phyloP scores from a whole-genome alignment of 2,329 filamentous ascomycete genomes.

The Penicillium frequentans region DNA sequence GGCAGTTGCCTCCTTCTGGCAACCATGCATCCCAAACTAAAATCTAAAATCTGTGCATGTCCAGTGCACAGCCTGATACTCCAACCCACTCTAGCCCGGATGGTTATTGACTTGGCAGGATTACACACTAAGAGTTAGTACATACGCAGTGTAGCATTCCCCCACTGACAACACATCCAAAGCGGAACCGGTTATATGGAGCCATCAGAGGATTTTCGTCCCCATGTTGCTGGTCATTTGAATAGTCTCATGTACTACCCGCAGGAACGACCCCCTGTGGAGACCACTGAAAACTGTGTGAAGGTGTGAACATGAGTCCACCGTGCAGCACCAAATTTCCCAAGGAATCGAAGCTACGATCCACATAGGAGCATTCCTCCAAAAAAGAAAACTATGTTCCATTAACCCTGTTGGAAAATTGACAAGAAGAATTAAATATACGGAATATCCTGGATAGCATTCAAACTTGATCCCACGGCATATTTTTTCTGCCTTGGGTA shows the following conservation, averaged over 20 bases:
- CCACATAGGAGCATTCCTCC: not conserved
- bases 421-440: not conserved
- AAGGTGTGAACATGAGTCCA: not conserved
- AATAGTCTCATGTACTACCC: not conserved
- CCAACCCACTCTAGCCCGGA: not conserved
- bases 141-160: not conserved
- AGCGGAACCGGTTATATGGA: not conserved
- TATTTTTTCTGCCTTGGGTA: not conserved
- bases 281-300: not conserved
- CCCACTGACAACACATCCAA: constrained; percentile 5
- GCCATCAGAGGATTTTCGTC: not conserved
- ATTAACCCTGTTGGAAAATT: too few relatives aligned
- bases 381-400: too few relatives aligned
- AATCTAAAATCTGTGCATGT: not conserved
- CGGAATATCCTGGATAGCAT: not conserved
- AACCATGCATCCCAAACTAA: not conserved
- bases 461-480: not conserved
- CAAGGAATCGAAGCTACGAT: not conserved
- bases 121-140: not conserved
- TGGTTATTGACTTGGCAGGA: not conserved
- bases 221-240: not conserved
- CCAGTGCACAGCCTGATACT: not conserved
- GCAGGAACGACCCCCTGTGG: not conserved
- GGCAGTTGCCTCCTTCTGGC: not conserved
- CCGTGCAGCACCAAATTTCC: not conserved